These are phyloP conservation scores for Isatis lusitanica DNA, from an alignment of 441 rosid species.

Conservation along the genomic window DNA sequence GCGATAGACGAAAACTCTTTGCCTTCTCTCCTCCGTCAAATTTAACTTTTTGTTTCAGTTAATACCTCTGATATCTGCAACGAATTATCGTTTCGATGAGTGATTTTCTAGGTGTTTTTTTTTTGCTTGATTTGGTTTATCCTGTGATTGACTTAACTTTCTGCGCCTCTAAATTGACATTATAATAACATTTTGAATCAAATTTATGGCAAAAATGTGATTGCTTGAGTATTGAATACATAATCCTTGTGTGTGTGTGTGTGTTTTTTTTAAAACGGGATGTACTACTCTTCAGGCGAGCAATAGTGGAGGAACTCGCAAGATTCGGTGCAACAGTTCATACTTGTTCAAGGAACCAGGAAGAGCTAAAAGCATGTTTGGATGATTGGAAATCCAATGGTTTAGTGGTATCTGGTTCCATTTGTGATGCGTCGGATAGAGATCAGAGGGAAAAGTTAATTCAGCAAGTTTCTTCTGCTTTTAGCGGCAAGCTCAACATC, in stretches of 20 bases:
- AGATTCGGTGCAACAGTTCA: constrained; percentile 57
- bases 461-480: constrained; percentile 43
- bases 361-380: constrained; percentile 50
- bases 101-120: background rate
- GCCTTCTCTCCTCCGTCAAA: background rate
- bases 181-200: background rate
- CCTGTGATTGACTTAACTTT: background rate
- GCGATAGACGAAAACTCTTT: background rate
- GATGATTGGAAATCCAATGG: constrained; percentile 53
- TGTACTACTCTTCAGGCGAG: constrained; percentile 35
- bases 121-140: background rate
- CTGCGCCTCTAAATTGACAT: no score
- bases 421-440: constrained; percentile 53
- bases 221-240: background rate
- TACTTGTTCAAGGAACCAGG: constrained; percentile 68
- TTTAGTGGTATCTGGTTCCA: constrained; percentile 56
- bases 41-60: background rate
- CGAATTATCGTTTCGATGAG: background rate
- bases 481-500: constrained; percentile 58
- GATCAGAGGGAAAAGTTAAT: constrained; percentile 51
- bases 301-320: constrained; percentile 61
- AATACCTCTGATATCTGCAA: background rate
- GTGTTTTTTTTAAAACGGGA: no score
- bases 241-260: background rate
- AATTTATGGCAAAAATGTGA: background rate